Percentiles rank a stretch among this genome's conserved stretches.
Conservation (phyloP, 768 basidiomycete genomes). For the Mrakia frigida region DNA sequence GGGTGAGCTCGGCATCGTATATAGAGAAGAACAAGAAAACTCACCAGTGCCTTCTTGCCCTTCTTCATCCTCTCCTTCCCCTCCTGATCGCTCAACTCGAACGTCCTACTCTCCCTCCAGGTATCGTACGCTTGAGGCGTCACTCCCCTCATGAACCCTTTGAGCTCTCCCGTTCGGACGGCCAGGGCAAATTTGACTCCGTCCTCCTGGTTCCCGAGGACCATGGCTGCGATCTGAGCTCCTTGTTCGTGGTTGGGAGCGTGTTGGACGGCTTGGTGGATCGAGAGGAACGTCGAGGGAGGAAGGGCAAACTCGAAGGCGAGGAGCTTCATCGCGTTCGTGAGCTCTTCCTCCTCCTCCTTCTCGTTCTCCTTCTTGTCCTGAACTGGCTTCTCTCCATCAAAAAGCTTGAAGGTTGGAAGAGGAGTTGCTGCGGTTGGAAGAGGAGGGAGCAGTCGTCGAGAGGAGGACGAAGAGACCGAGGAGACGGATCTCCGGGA, state of each 20-base stretch:
- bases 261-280: background rate
- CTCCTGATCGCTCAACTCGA: background rate
- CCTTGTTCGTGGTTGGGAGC: background rate
- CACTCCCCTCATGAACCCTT: background rate
- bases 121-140: background rate
- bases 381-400: background rate
- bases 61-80: background rate
- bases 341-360: background rate
- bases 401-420: background rate
- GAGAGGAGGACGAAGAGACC: background rate
- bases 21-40: background rate
- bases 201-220: background rate
- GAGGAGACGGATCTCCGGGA: background rate
- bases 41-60: background rate
- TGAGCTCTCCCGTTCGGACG: background rate
- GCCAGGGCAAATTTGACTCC: background rate
- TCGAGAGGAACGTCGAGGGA: background rate
- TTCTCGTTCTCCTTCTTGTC: background rate
- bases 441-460: background rate
- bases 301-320: conserved; percentile 2
- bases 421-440: background rate
- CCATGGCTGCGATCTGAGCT: background rate
- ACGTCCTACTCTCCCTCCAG: background rate
- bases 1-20: background rate
- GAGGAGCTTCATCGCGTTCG: background rate